Evolutionary conservation across 2,329 filamentous ascomycete species (phyloP), one percentile per base, ranked within the genome.

Genomic region (Bertia moriformis): DNA sequence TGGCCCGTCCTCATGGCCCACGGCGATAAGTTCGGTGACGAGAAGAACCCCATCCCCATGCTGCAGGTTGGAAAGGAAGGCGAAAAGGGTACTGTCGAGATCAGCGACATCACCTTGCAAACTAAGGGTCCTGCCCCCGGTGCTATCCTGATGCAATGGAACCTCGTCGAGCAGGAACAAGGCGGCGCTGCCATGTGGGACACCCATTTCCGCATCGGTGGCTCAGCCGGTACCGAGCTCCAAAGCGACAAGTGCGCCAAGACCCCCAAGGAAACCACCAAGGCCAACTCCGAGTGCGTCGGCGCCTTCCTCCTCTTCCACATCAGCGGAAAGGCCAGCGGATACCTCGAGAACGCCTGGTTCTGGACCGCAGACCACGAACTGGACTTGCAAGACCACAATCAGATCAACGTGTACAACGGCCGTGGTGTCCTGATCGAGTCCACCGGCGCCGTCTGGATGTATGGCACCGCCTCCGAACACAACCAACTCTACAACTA

Each of bases 121-220:
- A 81, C 76, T 33, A 63, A 67, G 46, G 81, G 81, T 1, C 59
- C 75, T 3, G 73, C 73, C n/a, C 71, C 79, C 1, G 82, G 82
- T 40, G 77, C 73, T 4, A 74, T 84, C 42, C 61, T 85, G 45
- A 67, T 86, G 50, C 67, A 86, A 51, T 86, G 79, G 79, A 85
- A 85, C 51, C 60, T 84, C 20, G 63, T 63, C 13, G 67, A 64
- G n/a, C 49, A 57, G 45, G 56, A 41, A 40, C 66, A 67, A 45
- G 76, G 74, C 24, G 64, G 65, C 2, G 68, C 65, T 27, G 78
- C 69, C 43, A 74, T 84, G 61, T 86, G 80, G 80, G 82, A 88
- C 51, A 71, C 74, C 12, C 82, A 89, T 57, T 67, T 82, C 54
- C 76, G 83, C 47, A 68, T 88, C 42, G 82, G 81, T 46, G 83